Evolutionary conservation across 2,329 filamentous ascomycete genomes (phyloP).

Genomic region (Alternaria dauci): DNA sequence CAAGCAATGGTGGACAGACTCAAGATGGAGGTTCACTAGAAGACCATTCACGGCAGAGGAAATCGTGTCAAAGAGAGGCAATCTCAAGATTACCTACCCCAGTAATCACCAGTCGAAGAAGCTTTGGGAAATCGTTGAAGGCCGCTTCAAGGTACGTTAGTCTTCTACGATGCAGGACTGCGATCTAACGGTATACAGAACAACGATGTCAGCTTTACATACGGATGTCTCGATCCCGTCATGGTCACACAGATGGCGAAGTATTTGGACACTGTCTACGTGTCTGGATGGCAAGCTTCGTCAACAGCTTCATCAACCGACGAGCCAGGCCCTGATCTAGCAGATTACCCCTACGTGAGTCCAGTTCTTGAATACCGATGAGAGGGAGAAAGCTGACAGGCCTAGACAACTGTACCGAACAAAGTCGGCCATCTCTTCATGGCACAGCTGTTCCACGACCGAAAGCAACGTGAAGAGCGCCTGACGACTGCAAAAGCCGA

Average conservation of each 20-base stretch:
- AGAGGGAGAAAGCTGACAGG: slow-evolving; percentile 20
- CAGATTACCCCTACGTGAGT: slow-evolving; percentile 79
- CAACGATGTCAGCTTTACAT: slow-evolving; percentile 89
- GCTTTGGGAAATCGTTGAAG: slow-evolving; percentile 89
- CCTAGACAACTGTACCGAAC: slow-evolving; percentile 93
- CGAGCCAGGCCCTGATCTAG: slow-evolving; percentile 96
- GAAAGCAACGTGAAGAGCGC: slow-evolving; percentile 97
- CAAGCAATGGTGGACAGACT: slow-evolving; percentile 92
- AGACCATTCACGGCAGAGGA: slow-evolving; percentile 94
- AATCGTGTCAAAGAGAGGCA: slow-evolving; percentile 94
- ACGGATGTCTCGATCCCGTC: slow-evolving; percentile 95
- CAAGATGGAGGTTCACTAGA: slow-evolving; percentile 92
- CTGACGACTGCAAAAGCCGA: slow-evolving; percentile 76
- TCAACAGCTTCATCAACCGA: slow-evolving; percentile 94
- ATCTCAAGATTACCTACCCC: slow-evolving; percentile 88
- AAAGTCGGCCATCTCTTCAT: slow-evolving; percentile 98
- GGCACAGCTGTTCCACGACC: slow-evolving; percentile 99
- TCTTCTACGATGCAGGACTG: neutral
- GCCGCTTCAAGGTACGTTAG: slow-evolving; percentile 75
- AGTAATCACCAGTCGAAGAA: slow-evolving; percentile 92
- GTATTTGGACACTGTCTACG: slow-evolving; percentile 97
- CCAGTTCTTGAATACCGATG: neutral
- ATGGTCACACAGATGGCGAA: slow-evolving; percentile 99
- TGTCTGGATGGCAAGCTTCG: slow-evolving; percentile 98
- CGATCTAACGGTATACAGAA: slow-evolving; percentile 62